These are phyloP conservation scores for Sphagnurus paluster DNA, from an alignment of 1,284 basidiomycete genomes.

Conservation along the genomic window DNA sequence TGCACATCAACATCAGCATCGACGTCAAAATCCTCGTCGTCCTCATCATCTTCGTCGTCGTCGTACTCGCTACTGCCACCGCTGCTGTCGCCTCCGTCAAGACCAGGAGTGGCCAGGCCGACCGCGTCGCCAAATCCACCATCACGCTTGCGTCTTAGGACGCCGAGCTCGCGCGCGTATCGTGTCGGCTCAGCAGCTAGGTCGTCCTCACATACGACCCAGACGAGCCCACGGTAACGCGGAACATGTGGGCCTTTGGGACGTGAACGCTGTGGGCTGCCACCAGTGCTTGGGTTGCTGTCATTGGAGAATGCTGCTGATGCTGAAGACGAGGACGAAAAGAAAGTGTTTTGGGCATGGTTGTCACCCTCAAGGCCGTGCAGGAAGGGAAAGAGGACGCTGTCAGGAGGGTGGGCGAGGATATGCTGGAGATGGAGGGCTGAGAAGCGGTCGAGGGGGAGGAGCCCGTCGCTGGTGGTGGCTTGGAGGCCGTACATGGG, in stretches of 20 bases:
- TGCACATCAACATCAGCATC: constrained; percentile 11
- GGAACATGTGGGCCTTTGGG: constrained; percentile 33
- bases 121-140: constrained; percentile 6
- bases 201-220: constrained; percentile 74
- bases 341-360: constrained; percentile 76
- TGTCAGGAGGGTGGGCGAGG: constrained; percentile 71
- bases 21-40: constrained; percentile 19
- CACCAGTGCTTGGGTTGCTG: no score
- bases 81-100: constrained; percentile 18
- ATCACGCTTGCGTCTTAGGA: constrained; percentile 33
- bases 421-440: constrained; percentile 63
- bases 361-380: constrained; percentile 83
- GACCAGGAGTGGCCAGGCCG: constrained; percentile 4
- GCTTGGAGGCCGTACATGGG: constrained; percentile 5
- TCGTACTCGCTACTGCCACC: constrained; percentile 20
- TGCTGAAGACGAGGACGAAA: constrained; percentile 37
- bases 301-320: background rate
- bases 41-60: constrained; percentile 24
- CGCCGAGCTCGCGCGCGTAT: constrained; percentile 26
- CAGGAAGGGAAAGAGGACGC: constrained; percentile 80
- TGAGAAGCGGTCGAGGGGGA: constrained; percentile 58
- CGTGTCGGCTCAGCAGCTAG: constrained; percentile 31
- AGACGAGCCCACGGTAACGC: constrained; percentile 64
- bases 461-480: constrained; percentile 28
- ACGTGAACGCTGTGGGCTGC: no score